Base-by-base conservation (phyloP, 2,329 filamentous ascomycete species). In the Epichloe scottii region DNA sequence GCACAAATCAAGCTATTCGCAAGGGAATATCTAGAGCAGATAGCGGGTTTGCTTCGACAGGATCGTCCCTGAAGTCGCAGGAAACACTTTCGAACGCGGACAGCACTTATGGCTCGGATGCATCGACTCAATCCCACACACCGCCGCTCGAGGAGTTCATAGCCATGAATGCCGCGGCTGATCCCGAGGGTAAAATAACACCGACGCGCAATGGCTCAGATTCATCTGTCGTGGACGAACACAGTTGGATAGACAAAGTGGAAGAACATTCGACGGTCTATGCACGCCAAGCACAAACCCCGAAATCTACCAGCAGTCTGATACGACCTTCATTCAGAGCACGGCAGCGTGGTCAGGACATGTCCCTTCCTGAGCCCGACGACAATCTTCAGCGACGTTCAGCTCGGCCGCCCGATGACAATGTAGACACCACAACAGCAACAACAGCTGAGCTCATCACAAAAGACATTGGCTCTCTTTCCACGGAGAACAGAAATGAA, bases 101-200 rank as follows among this genome's bases (percentile, higher is more conserved):
- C 58, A 82, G 78, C 26, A 78, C 78, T 15, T 83, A 82, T 57
- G 77, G 77, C 57, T 82, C 78, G 7, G 81, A 75, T 57, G 66
- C 77, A 4, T 82, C 79, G 12, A 61, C 81, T 17, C 71, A 75
- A 39, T 81, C 78, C 0, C 69, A 76, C n/a, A 63, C 61, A 26
- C 67, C 62, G 49, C 65, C 68, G 21, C 59, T 62, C 8, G 69
- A 65, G 21, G 21, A 35, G 15, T 17, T 21, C 14, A 5, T 7
- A 19, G 35, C 26, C 17, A 35, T 33, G 14, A 19, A 41, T 8
- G 12, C 17, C 38, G 23, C 46, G 3, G 15, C 26, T 42, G 53
- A 38, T 6, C 5, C 12, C 14, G 37, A 38, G 14, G n/a, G 14
- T n/a, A 38, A 5, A 38, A n/a, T 5, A 2, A 14, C 8, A 15